Conservation (phyloP, 257 asterid genomes). For the Petunia axillaris region DNA sequence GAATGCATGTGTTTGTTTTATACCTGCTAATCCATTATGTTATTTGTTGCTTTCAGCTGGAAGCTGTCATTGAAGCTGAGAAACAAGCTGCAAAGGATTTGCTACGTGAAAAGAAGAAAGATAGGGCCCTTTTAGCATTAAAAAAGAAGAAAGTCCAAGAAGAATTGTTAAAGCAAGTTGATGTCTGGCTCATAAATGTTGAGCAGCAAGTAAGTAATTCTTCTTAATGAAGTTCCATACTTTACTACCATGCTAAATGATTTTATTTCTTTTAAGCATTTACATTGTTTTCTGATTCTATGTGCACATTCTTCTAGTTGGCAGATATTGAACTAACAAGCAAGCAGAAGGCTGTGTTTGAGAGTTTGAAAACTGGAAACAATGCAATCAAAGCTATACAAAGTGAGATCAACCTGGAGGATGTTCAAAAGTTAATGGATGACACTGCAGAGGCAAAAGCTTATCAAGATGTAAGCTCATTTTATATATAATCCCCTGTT, state of each 20-base stretch:
- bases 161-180: slow-evolving; percentile 87
- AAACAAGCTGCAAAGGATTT: slow-evolving; percentile 91
- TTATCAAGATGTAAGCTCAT: slow-evolving; percentile 83
- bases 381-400: slow-evolving; percentile 92
- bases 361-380: slow-evolving; percentile 90
- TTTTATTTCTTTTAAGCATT: neutral
- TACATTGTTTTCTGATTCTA: slow-evolving; percentile 12
- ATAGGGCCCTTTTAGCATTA: slow-evolving; percentile 79
- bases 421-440: slow-evolving; percentile 96
- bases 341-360: slow-evolving; percentile 96
- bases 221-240: neutral
- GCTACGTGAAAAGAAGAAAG: slow-evolving; percentile 86
- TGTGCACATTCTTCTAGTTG: slow-evolving; percentile 54
- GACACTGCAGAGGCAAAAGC: slow-evolving; percentile 98
- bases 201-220: slow-evolving; percentile 80
- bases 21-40: slow-evolving; percentile 4
- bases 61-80: slow-evolving; percentile 83
- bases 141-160: slow-evolving; percentile 85
- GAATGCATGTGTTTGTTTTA: neutral
- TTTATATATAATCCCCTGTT: slow-evolving; percentile 1
- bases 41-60: slow-evolving; percentile 56
- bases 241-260: neutral
- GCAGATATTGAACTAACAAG: slow-evolving; percentile 95
- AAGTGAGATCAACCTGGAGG: slow-evolving; percentile 85
- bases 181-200: slow-evolving; percentile 84